A percentile compares a stretch with the other conserved stretches of the same genome.
These are phyloP conservation scores for Amanita rimosa DNA, from an alignment of 768 basidiomycete genomes.

Conservation along the genomic window DNA sequence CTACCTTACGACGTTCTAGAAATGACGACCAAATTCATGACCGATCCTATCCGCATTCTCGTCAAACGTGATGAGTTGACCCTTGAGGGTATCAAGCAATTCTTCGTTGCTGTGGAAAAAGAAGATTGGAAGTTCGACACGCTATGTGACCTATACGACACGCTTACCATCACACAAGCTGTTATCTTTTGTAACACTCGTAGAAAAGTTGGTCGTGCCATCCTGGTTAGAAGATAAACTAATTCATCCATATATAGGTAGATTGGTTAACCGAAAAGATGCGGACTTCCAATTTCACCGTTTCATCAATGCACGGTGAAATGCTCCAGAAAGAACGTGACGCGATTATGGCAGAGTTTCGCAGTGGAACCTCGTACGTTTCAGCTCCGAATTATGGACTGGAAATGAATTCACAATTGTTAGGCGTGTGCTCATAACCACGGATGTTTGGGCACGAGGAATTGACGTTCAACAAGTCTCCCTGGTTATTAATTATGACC, in stretches of 20 bases:
- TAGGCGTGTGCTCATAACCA: slow-evolving; percentile 90
- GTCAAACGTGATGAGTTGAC: slow-evolving; percentile 99
- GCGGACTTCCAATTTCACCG: slow-evolving; percentile 97
- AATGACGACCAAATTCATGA: slow-evolving; percentile 99
- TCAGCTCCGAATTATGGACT: slow-evolving; percentile 4
- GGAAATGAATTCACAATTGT: slow-evolving; percentile 10
- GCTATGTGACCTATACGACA: slow-evolving; percentile 94
- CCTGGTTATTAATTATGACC: slow-evolving; percentile 93
- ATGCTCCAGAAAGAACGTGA: slow-evolving; percentile 95
- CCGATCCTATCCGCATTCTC: slow-evolving; percentile 94
- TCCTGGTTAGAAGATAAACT: slow-evolving; percentile 6
- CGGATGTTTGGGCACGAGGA: slow-evolving; percentile 95
- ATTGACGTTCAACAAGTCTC: slow-evolving; percentile 99
- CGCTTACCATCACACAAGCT: slow-evolving; percentile 96
- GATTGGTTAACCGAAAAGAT: slow-evolving; percentile 99
- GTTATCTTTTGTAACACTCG: slow-evolving; percentile 99
- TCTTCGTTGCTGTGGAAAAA: slow-evolving; percentile 98
- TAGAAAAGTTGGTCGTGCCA: slow-evolving; percentile 58
- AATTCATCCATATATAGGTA: slow-evolving; percentile 36
- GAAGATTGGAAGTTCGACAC: slow-evolving; percentile 99
- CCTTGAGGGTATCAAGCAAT: slow-evolving; percentile 91
- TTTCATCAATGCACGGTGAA: slow-evolving; percentile 92
- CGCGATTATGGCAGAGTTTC: slow-evolving; percentile 95
- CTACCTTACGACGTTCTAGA: slow-evolving; percentile 95
- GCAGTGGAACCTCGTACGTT: slow-evolving; percentile 80